Conservation (phyloP, 306 rosid genomes). For the Elaeagnus macrophylla region DNA sequence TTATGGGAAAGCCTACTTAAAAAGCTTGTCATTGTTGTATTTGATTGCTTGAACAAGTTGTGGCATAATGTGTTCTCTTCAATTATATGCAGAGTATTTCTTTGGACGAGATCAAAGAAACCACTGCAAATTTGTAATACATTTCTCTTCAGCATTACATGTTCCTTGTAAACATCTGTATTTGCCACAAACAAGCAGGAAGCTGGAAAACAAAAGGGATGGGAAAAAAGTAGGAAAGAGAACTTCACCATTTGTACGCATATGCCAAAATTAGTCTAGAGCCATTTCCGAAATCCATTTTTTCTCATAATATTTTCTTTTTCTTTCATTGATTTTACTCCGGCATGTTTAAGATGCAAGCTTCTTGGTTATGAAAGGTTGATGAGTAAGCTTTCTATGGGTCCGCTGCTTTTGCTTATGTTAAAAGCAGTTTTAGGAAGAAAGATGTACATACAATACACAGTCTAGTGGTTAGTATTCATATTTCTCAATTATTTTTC, state of each 20-base stretch:
- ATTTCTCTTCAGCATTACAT: constrained; percentile 17
- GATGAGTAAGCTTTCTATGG: too few species aligned
- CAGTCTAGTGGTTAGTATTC: too few species aligned
- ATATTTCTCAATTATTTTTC: too few species aligned
- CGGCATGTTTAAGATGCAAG: too few species aligned
- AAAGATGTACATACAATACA: too few species aligned
- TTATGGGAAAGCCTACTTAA: not conserved
- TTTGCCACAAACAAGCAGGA: not conserved
- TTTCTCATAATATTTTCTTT: too few species aligned
- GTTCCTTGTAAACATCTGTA: constrained; percentile 17
- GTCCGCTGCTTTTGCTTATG: too few species aligned
- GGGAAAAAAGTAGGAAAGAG: constrained; percentile 1
- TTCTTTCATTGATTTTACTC: not conserved
- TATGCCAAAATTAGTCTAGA: constrained; percentile 11
- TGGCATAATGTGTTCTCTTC: not conserved
- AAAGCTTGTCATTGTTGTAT: not conserved
- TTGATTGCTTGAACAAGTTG: not conserved
- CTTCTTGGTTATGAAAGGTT: too few species aligned
- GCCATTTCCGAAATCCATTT: not conserved
- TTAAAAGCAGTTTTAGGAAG: too few species aligned
- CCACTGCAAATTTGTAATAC: constrained; percentile 67
- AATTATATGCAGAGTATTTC: constrained; percentile 49
- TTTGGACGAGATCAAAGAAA: constrained; percentile 71
- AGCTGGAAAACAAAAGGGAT: constrained; percentile 11
- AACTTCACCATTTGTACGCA: constrained; percentile 22